Evolutionary conservation across 2,329 filamentous ascomycete species (phyloP), one percentile per base, ranked within the genome.

Genomic region (Phyllachora maydis): DNA sequence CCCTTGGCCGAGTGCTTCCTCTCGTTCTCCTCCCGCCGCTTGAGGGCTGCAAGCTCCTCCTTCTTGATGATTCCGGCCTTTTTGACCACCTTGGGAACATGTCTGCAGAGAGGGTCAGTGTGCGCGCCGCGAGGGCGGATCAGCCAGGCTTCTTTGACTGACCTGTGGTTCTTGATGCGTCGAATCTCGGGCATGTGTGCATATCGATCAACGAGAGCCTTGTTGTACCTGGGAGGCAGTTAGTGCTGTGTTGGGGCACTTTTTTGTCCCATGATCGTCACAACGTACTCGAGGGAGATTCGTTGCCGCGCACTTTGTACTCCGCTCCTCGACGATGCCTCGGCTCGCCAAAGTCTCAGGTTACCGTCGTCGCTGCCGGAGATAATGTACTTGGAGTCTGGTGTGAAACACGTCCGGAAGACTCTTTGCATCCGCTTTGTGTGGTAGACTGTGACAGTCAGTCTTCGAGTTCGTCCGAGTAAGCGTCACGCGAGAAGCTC

Each of bases 361-460:
- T 41, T 37, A 19, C 35, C 35, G 43, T 95, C 88, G 43, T 95
- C 88, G 9, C 76, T 88, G 20, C 85, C 88, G 4, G 76, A 82
- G 22, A 98, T 62, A 12, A 98, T 52, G 44, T 91, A 98, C 37
- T 78, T 78, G 34, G 75, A 72, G 45, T 98, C 88, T 5, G 82
- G 77, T 0, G 82, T 88, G 61, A 77, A 95, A 30, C 65, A 67
- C 22, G 70, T 70, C 7, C 74, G 72, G 53, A 90, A 39, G 1
- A 93, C 82, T 35, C 85, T 67, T 54, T 95, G 85, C 85, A 93
- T 93, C 32, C 88, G 71, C 52, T 93, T 91, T 11, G 88, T 95
- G 54, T 95, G 83, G 50, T 95, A 98, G 23, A 93, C 70, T n/a
- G n/a, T n/a, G n/a, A n/a, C n/a, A n/a, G n/a, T n/a, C n/a, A n/a